These are phyloP conservation scores for Ophiostoma pallidulum DNA, from an alignment of 2,329 filamentous ascomycete genomes.

Conservation along the genomic window DNA sequence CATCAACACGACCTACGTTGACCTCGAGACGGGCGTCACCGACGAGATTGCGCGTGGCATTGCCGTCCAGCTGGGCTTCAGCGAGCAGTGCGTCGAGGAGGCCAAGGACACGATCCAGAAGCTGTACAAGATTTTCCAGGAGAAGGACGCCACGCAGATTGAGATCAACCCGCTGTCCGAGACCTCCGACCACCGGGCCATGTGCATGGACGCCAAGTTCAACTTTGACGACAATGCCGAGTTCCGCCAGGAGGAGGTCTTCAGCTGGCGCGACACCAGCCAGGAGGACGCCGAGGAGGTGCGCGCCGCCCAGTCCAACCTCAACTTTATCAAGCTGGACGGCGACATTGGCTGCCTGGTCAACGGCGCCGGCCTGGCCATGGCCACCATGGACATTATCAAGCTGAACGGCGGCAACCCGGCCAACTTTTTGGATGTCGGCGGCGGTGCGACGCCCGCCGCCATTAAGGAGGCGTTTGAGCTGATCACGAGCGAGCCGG, in stretches of 20 bases:
- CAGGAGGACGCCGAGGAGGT: conserved; percentile 98
- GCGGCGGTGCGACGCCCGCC: conserved; percentile 90
- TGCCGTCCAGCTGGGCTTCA: conserved; percentile 88
- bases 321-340: conserved; percentile 99
- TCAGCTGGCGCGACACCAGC: conserved; percentile 83
- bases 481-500: conserved; percentile 95
- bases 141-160: conserved; percentile 97
- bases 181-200: conserved; percentile 94
- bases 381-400: conserved; percentile 99
- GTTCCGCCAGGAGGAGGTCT: conserved; percentile 95
- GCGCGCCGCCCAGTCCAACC: conserved; percentile 82
- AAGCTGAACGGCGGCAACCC: conserved; percentile 95
- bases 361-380: conserved; percentile 97
- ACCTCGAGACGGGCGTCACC: conserved; percentile 91
- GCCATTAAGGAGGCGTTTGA: conserved; percentile 97
- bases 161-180: conserved; percentile 99
- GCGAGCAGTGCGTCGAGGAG: conserved; percentile 91
- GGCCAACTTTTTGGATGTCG: conserved; percentile 98
- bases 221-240: conserved; percentile 98
- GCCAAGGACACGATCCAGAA: conserved; percentile 97
- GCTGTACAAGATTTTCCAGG: conserved; percentile 96
- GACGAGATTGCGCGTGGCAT: conserved; percentile 90
- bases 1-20: conserved; percentile 85
- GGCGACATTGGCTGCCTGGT: conserved; percentile 98
- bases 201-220: conserved; percentile 99